Percentiles rank a stretch among this genome's conserved stretches.
Conservation (phyloP, 306 rosid genomes). For the Prunus davidiana region DNA sequence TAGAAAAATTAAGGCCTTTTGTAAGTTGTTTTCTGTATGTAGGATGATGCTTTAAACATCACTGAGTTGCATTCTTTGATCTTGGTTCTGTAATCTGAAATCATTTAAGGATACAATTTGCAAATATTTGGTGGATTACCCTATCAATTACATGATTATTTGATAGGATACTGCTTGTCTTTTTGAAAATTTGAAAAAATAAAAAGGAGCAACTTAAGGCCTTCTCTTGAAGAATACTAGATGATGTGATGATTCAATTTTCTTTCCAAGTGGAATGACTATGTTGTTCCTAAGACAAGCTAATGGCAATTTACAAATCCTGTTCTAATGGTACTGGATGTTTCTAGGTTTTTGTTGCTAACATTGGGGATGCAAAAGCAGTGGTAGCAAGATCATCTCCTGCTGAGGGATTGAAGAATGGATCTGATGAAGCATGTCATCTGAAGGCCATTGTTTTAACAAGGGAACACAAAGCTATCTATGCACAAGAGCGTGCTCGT, state of each 20-base stretch:
- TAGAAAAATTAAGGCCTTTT: background rate
- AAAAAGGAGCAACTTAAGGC: background rate
- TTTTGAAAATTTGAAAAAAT: background rate
- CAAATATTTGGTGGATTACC: background rate
- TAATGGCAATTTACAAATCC: background rate
- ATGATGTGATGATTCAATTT: background rate
- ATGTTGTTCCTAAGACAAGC: background rate
- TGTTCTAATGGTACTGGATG: constrained; percentile 13
- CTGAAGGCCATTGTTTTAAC: constrained; percentile 88
- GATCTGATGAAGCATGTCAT: constrained; percentile 37
- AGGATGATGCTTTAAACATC: background rate
- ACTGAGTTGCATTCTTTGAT: background rate
- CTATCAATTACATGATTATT: background rate
- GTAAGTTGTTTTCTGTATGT: background rate
- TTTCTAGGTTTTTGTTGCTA: constrained; percentile 73
- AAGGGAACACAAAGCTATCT: constrained; percentile 88
- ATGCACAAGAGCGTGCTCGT: constrained; percentile 80
- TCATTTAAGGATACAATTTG: background rate
- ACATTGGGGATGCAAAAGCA: constrained; percentile 90
- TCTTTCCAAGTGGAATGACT: background rate
- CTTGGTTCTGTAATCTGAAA: background rate
- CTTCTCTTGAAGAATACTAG: background rate
- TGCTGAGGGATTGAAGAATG: constrained; percentile 39
- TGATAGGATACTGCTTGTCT: background rate
- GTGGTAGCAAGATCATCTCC: constrained; percentile 71